phyloP scores from a whole-genome alignment of 345 rosid species.

The Arabis hirsuta region DNA sequence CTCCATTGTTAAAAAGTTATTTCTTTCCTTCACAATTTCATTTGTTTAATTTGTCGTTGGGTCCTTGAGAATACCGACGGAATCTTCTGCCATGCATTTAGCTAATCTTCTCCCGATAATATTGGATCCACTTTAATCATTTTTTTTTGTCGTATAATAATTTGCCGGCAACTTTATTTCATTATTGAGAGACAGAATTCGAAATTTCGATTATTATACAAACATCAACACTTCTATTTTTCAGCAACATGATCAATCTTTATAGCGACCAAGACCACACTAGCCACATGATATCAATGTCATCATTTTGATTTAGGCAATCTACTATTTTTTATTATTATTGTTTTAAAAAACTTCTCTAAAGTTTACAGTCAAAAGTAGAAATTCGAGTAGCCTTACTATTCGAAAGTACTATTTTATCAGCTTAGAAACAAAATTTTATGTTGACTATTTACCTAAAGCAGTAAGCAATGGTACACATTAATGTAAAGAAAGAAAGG shows the following conservation, averaged over 20 bases:
- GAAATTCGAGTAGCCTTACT: background rate
- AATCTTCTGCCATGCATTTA: constrained; percentile 33
- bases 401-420: background rate
- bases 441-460: constrained; percentile 17
- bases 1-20: background rate
- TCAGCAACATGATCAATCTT: constrained; percentile 30
- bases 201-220: background rate
- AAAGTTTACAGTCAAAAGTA: background rate
- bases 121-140: constrained; percentile 38
- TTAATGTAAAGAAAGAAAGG: too few relatives aligned
- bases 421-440: background rate
- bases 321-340: too few relatives aligned
- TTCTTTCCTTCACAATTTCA: background rate
- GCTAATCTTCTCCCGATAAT: constrained; percentile 28
- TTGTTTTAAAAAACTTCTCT: too few relatives aligned
- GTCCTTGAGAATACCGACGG: constrained; percentile 29
- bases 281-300: constrained; percentile 34
- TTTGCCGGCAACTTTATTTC: background rate
- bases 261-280: constrained; percentile 22
- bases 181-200: background rate
- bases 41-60: background rate
- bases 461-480: too few relatives aligned
- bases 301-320: background rate
- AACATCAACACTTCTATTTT: background rate
- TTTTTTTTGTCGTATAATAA: constrained; percentile 1